Evolutionary conservation across 73 alveolate species (phyloP), one percentile per base, ranked within the genome.

Genomic region (Tetrahymena elliotti): DNA sequence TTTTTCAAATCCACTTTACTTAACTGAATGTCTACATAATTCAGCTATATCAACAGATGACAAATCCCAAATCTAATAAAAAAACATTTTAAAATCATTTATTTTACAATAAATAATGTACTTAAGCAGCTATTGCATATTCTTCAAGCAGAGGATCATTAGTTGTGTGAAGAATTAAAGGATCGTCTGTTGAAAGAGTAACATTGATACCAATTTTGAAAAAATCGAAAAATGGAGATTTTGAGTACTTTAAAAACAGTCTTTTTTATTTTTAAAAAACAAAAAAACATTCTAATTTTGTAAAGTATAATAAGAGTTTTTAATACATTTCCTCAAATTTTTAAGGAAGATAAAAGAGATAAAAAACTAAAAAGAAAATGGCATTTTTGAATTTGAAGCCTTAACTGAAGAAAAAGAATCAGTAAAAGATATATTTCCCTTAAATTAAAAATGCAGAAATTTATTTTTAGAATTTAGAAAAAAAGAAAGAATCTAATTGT

Each of bases 171-270:
- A 97, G 95, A 93, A 96, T 97, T 92, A 97, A 93, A 20, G 99
- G 99, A 93, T 97, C 99, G 82, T 97, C 99, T 0, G 99, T 97
- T 24, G 98, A 97, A 38, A 97, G 94, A 41, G 98, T 84, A 16
- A 97, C 98, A 93, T 97, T 97, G 22, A 97, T 93, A 37, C 99
- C 99, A 35, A 95, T 93, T 96, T 93, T 37, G 93, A 96, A 96
- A 53, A 96, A 96, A 36, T 93, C 94, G 39, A 31, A 40, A 40
- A 96, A 96, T 12, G 97, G 98, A 11, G 94, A 92, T 93, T 96
- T 92, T 37, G 36, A 35, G 93, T 95, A 93, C 52, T 95, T 83
- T 35, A 94, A 95, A 41, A 94, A 93, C 83, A 97, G 97, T 52
- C 93, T 84, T 35, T 37, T 68, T 27, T 27, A 27, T 68, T 68